Conservation (phyloP, 768 basidiomycete species). For the Arthromyces matolae region DNA sequence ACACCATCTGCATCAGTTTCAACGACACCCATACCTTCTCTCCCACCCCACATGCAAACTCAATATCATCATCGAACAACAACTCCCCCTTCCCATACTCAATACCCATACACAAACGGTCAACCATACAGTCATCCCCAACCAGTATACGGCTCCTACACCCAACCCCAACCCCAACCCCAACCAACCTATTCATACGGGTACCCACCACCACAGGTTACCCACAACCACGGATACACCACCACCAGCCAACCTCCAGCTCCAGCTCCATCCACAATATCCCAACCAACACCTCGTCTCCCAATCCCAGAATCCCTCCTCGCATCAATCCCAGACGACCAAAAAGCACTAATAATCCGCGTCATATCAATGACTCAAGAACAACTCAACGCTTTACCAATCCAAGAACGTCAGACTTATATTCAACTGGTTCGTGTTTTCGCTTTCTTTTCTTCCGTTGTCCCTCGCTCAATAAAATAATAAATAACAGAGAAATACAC, state of each 20-base stretch:
- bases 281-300: too few species aligned
- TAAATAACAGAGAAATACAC: slow-evolving; percentile 37
- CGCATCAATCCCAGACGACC: slow-evolving; percentile 61
- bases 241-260: slow-evolving; percentile 6
- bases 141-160: slow-evolving; percentile 11
- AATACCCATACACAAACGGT: slow-evolving; percentile 24
- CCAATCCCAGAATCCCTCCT: too few species aligned
- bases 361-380: slow-evolving; percentile 65
- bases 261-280: too few species aligned
- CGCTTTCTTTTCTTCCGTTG: background rate
- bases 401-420: slow-evolving; percentile 69
- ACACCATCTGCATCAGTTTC: too few species aligned
- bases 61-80: slow-evolving; percentile 32
- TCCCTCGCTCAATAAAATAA: slow-evolving; percentile 3
- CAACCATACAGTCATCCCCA: slow-evolving; percentile 11
- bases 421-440: slow-evolving; percentile 69
- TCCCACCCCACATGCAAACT: slow-evolving; percentile 44
- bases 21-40: slow-evolving; percentile 37
- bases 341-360: slow-evolving; percentile 38
- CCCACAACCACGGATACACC: slow-evolving; percentile 21
- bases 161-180: slow-evolving; percentile 9
- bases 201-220: slow-evolving; percentile 14
- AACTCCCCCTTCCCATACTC: slow-evolving; percentile 27
- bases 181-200: slow-evolving; percentile 9
- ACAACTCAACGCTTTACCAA: slow-evolving; percentile 73